Base-by-base conservation (phyloP, 1,284 basidiomycete species). In the Leucoagaricus sp. region DNA sequence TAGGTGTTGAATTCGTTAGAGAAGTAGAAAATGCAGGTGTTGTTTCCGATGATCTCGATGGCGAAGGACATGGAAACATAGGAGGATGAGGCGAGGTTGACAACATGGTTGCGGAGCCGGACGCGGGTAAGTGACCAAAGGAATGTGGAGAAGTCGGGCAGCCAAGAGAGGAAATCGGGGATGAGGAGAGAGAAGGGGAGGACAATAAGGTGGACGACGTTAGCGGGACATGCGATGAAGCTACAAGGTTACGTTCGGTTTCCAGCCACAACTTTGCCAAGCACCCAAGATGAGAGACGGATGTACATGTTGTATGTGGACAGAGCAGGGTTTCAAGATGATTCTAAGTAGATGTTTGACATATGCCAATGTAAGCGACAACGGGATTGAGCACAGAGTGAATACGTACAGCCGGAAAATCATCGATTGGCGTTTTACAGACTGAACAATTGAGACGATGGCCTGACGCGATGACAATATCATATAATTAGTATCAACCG, bases 241-340 rank as follows among this genome's bases (percentile, higher is more conserved):
- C 31, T 29, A 33, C 21, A 8, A 9, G 17, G 60, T 17, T 67
- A 53, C 17, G 65, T 58, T 55, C 61, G 3, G 65, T 57, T 6
- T 59, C 55, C 13, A 87, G 76, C 67, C 92, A 91, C 19, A 76
- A 66, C 4, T 71, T 49, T 1, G 89, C 82, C 6, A 96, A 80
- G 65, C 93, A 96, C 0, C 67, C 61, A 0, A 94, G 72, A 68
- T 96, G 93, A 1, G 85, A 81, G 2, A 85, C 68, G 4, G 82
- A 73, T 1, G 63, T 72, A 69, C 87, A 91, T 12, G 63, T 60
- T 2, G 68, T 41, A n/a, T 73, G 61, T 0, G 88, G 82, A 63
- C 79, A 80, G 4, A 81, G 64, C 7, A 71, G 62, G 2, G 79
- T 79, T 1, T 73, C 70, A 3, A 89, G 70, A 31, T 85, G 81